Conservation (phyloP, 2,329 filamentous ascomycete species). For the Cytospora piceicola region DNA sequence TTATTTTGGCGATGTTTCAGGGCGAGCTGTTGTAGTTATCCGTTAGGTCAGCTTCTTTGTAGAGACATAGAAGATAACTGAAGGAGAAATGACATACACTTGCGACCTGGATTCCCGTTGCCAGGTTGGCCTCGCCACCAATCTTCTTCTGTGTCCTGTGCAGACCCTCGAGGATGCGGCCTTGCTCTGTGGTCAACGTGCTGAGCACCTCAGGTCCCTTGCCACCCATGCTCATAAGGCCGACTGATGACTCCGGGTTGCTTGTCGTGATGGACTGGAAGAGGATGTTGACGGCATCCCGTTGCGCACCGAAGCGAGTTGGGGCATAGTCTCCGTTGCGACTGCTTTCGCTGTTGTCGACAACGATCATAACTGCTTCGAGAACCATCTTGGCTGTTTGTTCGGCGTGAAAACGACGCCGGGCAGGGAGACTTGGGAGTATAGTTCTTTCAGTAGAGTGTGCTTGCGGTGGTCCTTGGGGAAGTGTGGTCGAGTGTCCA, state of each 20-base stretch:
- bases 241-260: constrained; percentile 96
- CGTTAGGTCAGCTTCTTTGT: constrained; percentile 21
- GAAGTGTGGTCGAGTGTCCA: not conserved
- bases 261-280: constrained; percentile 94
- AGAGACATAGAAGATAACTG: constrained; percentile 29
- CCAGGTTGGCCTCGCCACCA: constrained; percentile 82
- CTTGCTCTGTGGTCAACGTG: constrained; percentile 93
- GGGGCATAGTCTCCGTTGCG: constrained; percentile 93
- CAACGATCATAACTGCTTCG: constrained; percentile 99
- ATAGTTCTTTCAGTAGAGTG: not conserved
- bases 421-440: constrained; percentile 35
- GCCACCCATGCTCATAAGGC: constrained; percentile 98
- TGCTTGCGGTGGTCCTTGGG: not conserved
- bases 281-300: constrained; percentile 91
- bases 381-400: constrained; percentile 78
- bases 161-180: constrained; percentile 90
- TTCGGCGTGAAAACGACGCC: constrained; percentile 30
- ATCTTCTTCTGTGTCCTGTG: constrained; percentile 92
- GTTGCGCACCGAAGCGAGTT: constrained; percentile 93
- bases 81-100: constrained; percentile 63
- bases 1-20: constrained; percentile 99
- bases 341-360: constrained; percentile 99
- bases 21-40: constrained; percentile 66
- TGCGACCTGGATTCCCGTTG: constrained; percentile 93
- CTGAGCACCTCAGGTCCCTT: constrained; percentile 97